These are phyloP conservation scores for Podila epicladia DNA, from an alignment of 192 early-diverging fungal species.

Conservation along the genomic window DNA sequence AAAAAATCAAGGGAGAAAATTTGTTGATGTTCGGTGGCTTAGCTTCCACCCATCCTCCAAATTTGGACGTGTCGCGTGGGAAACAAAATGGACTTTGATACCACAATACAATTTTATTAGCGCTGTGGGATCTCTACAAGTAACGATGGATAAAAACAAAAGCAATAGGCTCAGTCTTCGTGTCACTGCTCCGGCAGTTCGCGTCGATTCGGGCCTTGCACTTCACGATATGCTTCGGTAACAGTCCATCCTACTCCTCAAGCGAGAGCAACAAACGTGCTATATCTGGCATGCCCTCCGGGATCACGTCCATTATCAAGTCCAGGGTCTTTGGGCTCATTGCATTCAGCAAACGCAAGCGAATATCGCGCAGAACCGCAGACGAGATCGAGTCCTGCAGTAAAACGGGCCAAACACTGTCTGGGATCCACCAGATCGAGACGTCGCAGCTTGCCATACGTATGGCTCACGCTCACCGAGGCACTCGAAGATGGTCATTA, in stretches of 20 bases:
- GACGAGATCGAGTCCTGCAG: not conserved
- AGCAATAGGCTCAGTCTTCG: no score
- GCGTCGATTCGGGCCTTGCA: not conserved
- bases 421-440: not conserved
- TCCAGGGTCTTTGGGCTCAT: not conserved
- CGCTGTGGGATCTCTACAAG: no score
- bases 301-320: not conserved
- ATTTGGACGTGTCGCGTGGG: no score
- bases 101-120: no score
- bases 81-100: no score
- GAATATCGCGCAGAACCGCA: not conserved
- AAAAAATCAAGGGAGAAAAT: no score
- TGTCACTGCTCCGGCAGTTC: no score
- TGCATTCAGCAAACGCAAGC: not conserved
- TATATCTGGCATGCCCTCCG: not conserved
- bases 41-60: no score
- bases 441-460: not conserved
- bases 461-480: not conserved
- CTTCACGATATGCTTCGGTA: not conserved
- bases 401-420: not conserved
- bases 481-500: no score
- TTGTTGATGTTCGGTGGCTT: no score
- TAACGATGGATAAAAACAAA: no score
- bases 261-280: not conserved
- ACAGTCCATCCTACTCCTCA: not conserved